Base-by-base conservation (phyloP, 208 protist genomes). In the Herpetomonas samuelpessoai region DNA sequence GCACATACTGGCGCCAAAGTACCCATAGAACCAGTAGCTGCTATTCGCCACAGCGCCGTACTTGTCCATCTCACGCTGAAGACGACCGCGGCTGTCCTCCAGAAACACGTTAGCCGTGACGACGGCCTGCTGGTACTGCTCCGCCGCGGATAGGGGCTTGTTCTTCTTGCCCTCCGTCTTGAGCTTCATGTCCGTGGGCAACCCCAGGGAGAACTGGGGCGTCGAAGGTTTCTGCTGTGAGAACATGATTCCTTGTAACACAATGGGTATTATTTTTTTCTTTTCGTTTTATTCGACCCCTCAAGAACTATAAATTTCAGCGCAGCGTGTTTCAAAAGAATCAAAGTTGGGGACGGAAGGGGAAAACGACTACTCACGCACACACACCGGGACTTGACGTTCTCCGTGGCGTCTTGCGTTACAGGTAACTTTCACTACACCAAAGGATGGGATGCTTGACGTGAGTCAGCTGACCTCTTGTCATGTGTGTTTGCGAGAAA, bases 21-120 rank as follows among this genome's bases (percentile, higher is more conserved):
- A 96, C 16, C 89, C 89, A 57, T 96, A 96, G 26, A 76, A 81
- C 83, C 83, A 93, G 69, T 90, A 90, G 50, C 58, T 86, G 71
- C 73, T 92, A 31, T 84, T 74, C 3, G 79, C 79, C 18, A 96
- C 78, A 9, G 73, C 77, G 22, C 70, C 57, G 57, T 87, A 84
- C 44, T 62, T 38, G 3, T 93, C 79, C 64, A 83, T 77, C 39
- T 71, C 58, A 51, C 79, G 82, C 22, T 45, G 61, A 31, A 96
- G 55, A 19, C 75, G 69, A 9, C 47, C 65, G 10, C 71, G 65
- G 60, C 88, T 93, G 39, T 88, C 80, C 52, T 91, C 84, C 35
- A 87, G 58, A 50, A 93, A 93, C 14, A 90, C 86, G 30, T 72
- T 76, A 1, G 86, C 89, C 6, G 76, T 86, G 18, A 84, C 75